Conservation (phyloP, 139 green algal genomes). For the Pseudopediastrum boryanum region DNA sequence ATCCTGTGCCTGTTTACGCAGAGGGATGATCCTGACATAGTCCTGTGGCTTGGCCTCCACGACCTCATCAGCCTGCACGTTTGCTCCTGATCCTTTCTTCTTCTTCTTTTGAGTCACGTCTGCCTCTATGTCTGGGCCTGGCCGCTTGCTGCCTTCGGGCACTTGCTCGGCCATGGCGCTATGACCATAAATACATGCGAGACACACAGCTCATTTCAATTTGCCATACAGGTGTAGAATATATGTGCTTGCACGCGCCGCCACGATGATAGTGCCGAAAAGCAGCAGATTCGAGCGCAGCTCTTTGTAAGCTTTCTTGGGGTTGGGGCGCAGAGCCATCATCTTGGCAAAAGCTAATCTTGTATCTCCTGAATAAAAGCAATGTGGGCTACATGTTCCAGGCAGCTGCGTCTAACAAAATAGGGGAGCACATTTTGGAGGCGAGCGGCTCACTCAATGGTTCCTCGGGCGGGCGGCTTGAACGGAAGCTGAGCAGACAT, state of each 20-base stretch:
- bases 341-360: no score
- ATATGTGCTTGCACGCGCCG: slow-evolving; percentile 62
- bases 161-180: slow-evolving; percentile 10
- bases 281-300: slow-evolving; percentile 41
- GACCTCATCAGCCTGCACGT: slow-evolving; percentile 35
- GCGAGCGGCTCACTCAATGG: no score
- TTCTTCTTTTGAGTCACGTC: background rate
- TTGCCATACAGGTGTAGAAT: slow-evolving; percentile 58
- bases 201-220: no score
- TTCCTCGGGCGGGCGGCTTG: no score
- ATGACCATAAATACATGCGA: background rate
- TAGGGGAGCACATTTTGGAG: no score
- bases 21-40: slow-evolving; percentile 27
- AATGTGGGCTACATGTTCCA: no score
- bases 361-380: no score
- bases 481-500: no score
- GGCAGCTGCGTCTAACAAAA: no score
- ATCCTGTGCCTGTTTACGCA: slow-evolving; percentile 28
- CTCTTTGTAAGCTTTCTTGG: slow-evolving; percentile 53
- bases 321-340: slow-evolving; percentile 58
- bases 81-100: slow-evolving; percentile 41
- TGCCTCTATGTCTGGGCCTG: background rate
- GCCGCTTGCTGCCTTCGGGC: slow-evolving; percentile 1
- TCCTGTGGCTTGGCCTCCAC: slow-evolving; percentile 33
- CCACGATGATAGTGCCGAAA: slow-evolving; percentile 57